Base-by-base conservation (phyloP, 805 yeast species). In the Ogataea polymorpha region DNA sequence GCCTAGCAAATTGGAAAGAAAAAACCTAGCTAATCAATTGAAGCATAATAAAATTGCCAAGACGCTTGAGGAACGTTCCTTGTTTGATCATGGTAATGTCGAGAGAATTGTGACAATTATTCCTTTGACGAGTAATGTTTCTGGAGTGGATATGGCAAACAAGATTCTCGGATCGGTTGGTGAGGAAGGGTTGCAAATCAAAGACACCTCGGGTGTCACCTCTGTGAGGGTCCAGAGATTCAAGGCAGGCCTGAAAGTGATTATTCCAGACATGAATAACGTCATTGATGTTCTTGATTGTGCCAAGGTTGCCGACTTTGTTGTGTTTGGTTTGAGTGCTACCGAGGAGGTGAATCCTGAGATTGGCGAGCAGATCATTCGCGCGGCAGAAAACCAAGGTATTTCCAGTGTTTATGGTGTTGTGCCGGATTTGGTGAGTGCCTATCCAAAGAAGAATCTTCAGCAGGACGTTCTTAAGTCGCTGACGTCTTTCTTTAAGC, bases 311-410 rank as follows among this genome's bases (percentile, higher is more conserved):
- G 82, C 98, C 0, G 99, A 93, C 67, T 88, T 79, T 58, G 93
- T 89, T 3, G 67, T 95, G 1, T 85, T 93, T 61, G 95, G 90
- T n/a, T 68, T 93, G 30, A 87, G 96, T 42, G 96, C 96, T 6
- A 69, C 77, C 14, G 76, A 80, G 35, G 98, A 93, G 66, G 91
- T 91, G 39, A 89, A 83, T 50, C 70, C 72, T 33, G 74, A 73
- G 28, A 76, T 79, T 53, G 98, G 98, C 35, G 99, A 93, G 65
- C 90, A 87, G 55, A 79, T 90, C 21, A 71, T 93, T 42, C 79
- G 98, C 64, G 86, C 96, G 2, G 74, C 90, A 25, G 88, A 86
- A 56, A 75, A 90, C 11, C 99, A 95, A 67, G 98, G 98, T 70
- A 83, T 90, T 11, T 82, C 96, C 0, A 77, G 88, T 4, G 81